Evolutionary conservation across 352 stramenopile species (phyloP), one percentile per base, ranked within the genome.

Genomic region (Globisporangium viniferum): DNA sequence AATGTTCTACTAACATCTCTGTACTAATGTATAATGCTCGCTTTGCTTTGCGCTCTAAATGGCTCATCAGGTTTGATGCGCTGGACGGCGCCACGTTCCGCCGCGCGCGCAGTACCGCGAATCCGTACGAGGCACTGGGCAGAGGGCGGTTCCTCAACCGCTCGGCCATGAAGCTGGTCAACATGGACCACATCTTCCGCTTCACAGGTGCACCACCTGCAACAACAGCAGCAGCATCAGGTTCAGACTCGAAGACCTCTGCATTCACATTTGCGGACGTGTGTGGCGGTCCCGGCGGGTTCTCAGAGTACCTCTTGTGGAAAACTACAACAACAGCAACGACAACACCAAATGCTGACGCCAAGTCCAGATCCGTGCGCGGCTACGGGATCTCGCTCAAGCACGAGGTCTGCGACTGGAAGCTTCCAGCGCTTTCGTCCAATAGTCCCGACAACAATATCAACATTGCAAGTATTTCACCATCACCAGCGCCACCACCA

Each of bases 291-390:
- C 87, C 87, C 0, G 87, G 87, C 5, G 87, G 87, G 3, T 95
- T 95, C 63, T 91, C 84, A 15, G 87, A 95, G 76, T 93, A 90
- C 72, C 53, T 95, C 9, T 59, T 93, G 22, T 95, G 82, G 85
- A 71, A 71, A 59, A n/a, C 24, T 24, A 24, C 6, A 24, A 9
- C 24, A 14, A 14, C 39, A 33, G 31, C 31, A 18, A 27, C 48
- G n/a, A 22, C 33, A 41, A 20, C 60, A n/a, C n/a, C 49, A 36
- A 7, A 4, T 4, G 41, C 49, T 20, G 22, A 5, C 22, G 22
- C n/a, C n/a, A 27, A 33, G 51, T 8, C 12, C 24, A 58, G 22
- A 35, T 33, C 24, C 12, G 59, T 79, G 39, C 62, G 67, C 20
- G 87, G 87, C 31, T 90, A 82, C 58, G 87, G 87, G 0, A 94